Conservation (phyloP, 1,139 yeast genomes). For the Ashbya aceris region DNA sequence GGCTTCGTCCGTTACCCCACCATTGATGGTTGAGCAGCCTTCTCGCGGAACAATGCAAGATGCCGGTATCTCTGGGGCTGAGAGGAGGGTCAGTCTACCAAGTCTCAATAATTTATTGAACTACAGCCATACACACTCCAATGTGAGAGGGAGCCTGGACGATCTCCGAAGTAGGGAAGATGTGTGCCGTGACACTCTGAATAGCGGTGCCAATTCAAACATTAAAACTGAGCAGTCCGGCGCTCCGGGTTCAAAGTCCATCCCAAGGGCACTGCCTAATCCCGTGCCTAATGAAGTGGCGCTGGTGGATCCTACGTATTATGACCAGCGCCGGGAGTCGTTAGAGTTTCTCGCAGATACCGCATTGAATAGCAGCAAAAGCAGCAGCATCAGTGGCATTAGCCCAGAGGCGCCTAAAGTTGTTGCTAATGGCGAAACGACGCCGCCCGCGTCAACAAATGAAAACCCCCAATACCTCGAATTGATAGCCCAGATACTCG, state of each 20-base stretch:
- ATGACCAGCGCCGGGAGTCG: slow-evolving; percentile 11
- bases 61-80: not conserved
- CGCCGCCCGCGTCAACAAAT: not conserved
- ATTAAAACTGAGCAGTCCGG: too few species aligned
- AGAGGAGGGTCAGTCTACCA: slow-evolving; percentile 3
- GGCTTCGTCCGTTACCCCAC: not conserved
- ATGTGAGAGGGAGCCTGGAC: slow-evolving; percentile 1
- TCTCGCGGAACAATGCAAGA: not conserved
- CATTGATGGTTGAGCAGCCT: slow-evolving; percentile 1
- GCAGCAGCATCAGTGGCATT: slow-evolving; percentile 1
- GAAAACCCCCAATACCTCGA: slow-evolving; percentile 3
- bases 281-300: not conserved
- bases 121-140: slow-evolving; percentile 1
- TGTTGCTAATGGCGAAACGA: not conserved
- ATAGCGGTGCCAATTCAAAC: not conserved
- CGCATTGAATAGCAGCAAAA: slow-evolving; percentile 4
- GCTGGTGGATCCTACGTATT: slow-evolving; percentile 4
- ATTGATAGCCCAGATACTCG: slow-evolving; percentile 3
- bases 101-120: slow-evolving; percentile 2
- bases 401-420: slow-evolving; percentile 1
- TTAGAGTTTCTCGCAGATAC: slow-evolving; percentile 11
- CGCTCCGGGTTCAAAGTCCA: not conserved
- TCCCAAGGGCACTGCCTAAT: slow-evolving; percentile 2
- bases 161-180: not conserved
- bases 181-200: not conserved